Conservation (phyloP, 2,329 filamentous ascomycete species). For the Emericellopsis cladophorae region DNA sequence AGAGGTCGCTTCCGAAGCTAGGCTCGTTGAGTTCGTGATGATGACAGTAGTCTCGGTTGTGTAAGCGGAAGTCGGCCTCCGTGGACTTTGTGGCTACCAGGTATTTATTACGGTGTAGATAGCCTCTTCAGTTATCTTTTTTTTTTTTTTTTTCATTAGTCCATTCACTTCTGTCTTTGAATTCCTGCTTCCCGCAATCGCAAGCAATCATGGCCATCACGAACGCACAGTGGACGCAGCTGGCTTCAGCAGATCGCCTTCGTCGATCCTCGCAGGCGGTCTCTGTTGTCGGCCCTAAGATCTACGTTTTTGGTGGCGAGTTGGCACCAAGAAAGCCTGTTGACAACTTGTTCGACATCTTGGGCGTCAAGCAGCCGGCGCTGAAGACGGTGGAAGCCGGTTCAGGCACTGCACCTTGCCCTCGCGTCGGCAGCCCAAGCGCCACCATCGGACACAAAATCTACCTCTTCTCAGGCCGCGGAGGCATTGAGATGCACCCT, state of each 20-base stretch:
- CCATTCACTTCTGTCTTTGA: no score
- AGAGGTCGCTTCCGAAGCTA: no score
- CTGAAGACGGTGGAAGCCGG: slow-evolving; percentile 8
- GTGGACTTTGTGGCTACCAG: no score
- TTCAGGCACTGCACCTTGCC: slow-evolving; percentile 22
- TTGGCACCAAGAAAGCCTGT: slow-evolving; percentile 35
- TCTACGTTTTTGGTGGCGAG: slow-evolving; percentile 39
- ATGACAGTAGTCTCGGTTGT: no score
- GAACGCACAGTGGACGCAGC: slow-evolving; percentile 9
- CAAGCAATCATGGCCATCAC: slow-evolving; percentile 2
- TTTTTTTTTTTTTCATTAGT: no score
- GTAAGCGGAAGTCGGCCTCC: no score
- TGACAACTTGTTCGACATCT: slow-evolving; percentile 30
- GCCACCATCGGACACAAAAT: slow-evolving; percentile 30
- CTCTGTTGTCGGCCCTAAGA: slow-evolving; percentile 22
- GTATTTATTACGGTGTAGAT: no score
- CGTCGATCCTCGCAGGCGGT: slow-evolving; percentile 36
- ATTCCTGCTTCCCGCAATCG: no score
- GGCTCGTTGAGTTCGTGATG: no score
- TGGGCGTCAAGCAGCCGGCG: slow-evolving; percentile 10
- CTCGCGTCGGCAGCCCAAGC: slow-evolving; percentile 43
- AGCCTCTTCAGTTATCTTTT: no score
- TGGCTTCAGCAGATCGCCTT: slow-evolving; percentile 17
- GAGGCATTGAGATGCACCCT: slow-evolving; percentile 44
- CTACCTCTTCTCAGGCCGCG: slow-evolving; percentile 51